Base-by-base conservation (phyloP, 2,329 filamentous ascomycete genomes). In the Boeremia exigua region DNA sequence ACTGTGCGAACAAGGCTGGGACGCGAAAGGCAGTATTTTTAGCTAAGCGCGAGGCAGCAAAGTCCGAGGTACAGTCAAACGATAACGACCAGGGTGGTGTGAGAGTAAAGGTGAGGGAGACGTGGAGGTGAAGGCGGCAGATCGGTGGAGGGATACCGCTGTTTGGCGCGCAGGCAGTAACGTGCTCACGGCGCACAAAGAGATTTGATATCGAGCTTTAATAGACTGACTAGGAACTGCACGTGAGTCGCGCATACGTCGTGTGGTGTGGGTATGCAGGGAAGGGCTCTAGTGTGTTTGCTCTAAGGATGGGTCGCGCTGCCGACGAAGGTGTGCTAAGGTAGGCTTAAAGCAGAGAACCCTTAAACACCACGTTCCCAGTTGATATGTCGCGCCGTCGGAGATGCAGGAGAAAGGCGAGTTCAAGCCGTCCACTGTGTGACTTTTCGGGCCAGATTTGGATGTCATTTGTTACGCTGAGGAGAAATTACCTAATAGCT, bases 401-500 rank as follows among this genome's bases (percentile, higher is more conserved):
- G 72, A 75, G 71, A 75, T 60, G 59, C 65, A 72, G 71, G 72
- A 75, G 71, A 75, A 67, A 64, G 42, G 33, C 40, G 48, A 61
- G 45, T 25, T 53, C 61, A 38, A 55, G 54, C 57, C 49, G 55
- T 55, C 58, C 56, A 45, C 59, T 71, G 71, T 71, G 65, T 62
- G 64, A 72, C 60, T 48, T 59, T 62, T 50, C 55, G 42, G 61
- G 61, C 58, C 61, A 54, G 58, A 54, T 62, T 66, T 59, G 60
- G 54, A 30, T 62, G 60, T 69, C 66, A 66, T 66, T 50, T 47
- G 65, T 59, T 61, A 61, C 61, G 57, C 61, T 63, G 67, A 63
- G 60, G 60, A 59, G 61, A 48, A 67, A 68, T 75, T 75, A 75
- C 67, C 62, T 75, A 75, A 75, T 75, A 68, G 69, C 62, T 58